Base-by-base conservation (phyloP, 495 filamentous ascomycete genomes). In the Daldinia grandis region DNA sequence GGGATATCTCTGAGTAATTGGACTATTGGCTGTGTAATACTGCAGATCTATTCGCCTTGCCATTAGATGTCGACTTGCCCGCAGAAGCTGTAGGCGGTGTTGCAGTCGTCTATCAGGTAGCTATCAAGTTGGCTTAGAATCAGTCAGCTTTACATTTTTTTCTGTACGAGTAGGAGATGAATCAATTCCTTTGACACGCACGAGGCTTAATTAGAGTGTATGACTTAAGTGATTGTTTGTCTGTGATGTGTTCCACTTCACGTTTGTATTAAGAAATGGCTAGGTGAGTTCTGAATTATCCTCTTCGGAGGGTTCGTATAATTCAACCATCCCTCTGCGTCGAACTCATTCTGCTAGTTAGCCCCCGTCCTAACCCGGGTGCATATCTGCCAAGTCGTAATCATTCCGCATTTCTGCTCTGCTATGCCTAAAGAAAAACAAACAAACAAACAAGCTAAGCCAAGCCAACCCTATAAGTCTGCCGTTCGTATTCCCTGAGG, bases 1-100 rank as follows among this genome's bases (percentile, higher is more conserved):
- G 37, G 73, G 44, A 54, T 77, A 77, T 58, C 27, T 77, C 1
- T 77, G 50, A 68, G 55, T 28, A 15, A 3, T 28, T 9, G 8
- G 19, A 17, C 5, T 21, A 47, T 21, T 21, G 19, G 19, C 3
- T 10, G 7, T 40, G 38, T 47, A 24, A 47, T 47, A 47, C 42
- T 47, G 24, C 19, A 1, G 19, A 24, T 15, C 8, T 47, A 21
- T 47, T 47, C 8, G 19, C 42, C 19, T 47, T 47, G 5, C n/a
- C 42, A 21, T 47, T 19, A 47, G 42, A 21, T 21, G 4, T n/a
- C n/a, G 19, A 47, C 42, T 9, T 8, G 2, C 14, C 12, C 9
- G 42, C 19, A 3, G 19, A 24, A 47, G 42, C 24, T 47, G 8
- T 10, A 19, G 42, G 19, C 3, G 19, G 9, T 47, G 19, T 47